Base-by-base conservation (phyloP, 495 filamentous ascomycete species). In the Pyrenopolyporus hunteri region DNA sequence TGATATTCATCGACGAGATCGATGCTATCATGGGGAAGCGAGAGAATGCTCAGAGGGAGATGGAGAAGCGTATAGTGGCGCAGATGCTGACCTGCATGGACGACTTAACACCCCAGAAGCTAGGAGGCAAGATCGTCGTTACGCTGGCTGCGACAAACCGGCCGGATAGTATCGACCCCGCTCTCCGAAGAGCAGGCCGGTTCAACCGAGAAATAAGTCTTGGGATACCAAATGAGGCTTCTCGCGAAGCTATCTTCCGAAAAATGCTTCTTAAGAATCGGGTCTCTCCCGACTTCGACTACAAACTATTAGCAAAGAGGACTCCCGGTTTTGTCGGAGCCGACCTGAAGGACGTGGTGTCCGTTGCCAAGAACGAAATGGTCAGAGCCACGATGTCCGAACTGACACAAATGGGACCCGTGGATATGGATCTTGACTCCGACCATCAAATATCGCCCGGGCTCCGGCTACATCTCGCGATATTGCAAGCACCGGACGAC, bases 1-100 rank as follows among this genome's bases (percentile, higher is more conserved):
- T 98, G 3, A 83, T 98, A 6, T 97, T 98, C 71, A 89, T 98
- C 54, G 94, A 97, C 65, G 94, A 98, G 72, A 96, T 97, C 58
- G 94, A 98, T 71, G 89, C 91, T 11, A 96, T 97, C 58, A 94
- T 94, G 32, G 92, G 92, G 3, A 97, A 97, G 74, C 82, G 93
- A 37, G 94, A 97, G 69, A 93, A 85, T 66, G 90, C 93, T n/a
- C 92, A 96, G 68, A 85, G 92, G 64, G 92, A 96, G 68, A 98
- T 98, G 93, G 93, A 98, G 74, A 92, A 93, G 74, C 78, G 93
- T 40, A 98, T 98, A 68, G 93, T 98, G 14, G 90, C 93, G 1
- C 93, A 97, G 73, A 84, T 98, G 62, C 78, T 96, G 56, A 93
- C 90, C 8, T 94, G 90, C 62, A 89, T 92, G 87, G 90, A 92